A percentile compares a stretch with the other conserved stretches of the same genome.
Conservation (phyloP, 768 basidiomycete genomes). For the Cytidiella melzeri region DNA sequence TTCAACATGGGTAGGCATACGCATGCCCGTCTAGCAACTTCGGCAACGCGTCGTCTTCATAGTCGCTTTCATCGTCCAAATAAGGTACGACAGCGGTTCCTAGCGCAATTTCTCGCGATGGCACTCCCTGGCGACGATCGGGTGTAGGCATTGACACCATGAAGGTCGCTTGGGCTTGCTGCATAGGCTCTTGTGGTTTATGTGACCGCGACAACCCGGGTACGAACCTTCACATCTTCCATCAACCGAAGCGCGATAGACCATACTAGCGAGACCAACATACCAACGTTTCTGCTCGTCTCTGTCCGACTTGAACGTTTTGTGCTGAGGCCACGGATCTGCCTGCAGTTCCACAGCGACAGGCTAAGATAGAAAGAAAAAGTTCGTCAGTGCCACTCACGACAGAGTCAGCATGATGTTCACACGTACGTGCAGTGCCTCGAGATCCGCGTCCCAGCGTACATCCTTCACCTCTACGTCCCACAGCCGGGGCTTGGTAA, state of each 20-base stretch:
- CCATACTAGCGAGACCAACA: no score
- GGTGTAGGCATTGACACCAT: constrained; percentile 8
- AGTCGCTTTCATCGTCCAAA: constrained; percentile 2
- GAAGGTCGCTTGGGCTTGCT: constrained; percentile 8
- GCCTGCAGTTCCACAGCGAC: constrained; percentile 10
- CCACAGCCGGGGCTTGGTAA: constrained; percentile 6
- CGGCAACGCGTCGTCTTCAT: neutral
- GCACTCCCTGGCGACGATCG: neutral
- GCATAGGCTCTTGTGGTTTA: neutral
- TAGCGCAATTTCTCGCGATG: constrained; percentile 1
- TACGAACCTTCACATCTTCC: neutral
- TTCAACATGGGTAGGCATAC: neutral
- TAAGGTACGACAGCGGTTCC: constrained; percentile 8
- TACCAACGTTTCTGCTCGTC: neutral
- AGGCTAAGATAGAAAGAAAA: constrained; percentile 1
- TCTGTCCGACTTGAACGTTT: neutral
- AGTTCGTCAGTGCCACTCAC: neutral
- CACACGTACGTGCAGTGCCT: constrained; percentile 7
- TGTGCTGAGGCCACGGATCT: neutral
- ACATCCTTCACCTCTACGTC: constrained; percentile 7
- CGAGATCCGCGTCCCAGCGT: constrained; percentile 4
- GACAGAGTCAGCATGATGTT: neutral
- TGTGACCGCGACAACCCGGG: neutral
- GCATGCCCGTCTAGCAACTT: neutral
- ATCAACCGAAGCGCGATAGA: neutral